Evolutionary conservation across 768 basidiomycete genomes (phyloP).

Genomic region (Termitomyces sp.): DNA sequence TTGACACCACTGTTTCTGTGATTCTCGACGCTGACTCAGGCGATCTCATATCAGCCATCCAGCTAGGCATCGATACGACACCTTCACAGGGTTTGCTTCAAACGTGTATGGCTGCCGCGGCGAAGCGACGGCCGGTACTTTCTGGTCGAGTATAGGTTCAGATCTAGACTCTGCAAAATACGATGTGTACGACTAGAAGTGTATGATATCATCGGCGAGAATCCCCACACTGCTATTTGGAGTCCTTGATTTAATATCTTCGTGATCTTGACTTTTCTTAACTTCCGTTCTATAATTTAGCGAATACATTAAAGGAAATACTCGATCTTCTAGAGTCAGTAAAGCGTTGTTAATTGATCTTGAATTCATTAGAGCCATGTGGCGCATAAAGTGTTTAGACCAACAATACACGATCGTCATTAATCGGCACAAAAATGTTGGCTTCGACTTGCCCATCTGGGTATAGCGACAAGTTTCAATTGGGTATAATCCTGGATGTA

Average conservation of each 20-base stretch:
- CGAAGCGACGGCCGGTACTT: conserved; percentile 18
- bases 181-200: conserved; percentile 6
- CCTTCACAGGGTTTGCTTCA: conserved; percentile 20
- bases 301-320: background rate
- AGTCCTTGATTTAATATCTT: background rate
- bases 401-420: background rate
- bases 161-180: background rate
- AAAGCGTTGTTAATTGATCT: background rate
- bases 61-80: conserved; percentile 44
- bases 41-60: conserved; percentile 48
- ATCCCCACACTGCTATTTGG: background rate
- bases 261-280: too few relatives aligned
- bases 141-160: background rate
- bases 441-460: background rate
- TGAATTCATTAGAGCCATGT: background rate
- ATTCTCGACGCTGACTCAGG: conserved; percentile 48
- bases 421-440: background rate
- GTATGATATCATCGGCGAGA: background rate
- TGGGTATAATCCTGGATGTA: conserved; percentile 1
- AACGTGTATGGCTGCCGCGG: conserved; percentile 25
- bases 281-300: background rate
- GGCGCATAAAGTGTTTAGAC: background rate
- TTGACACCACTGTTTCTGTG: conserved; percentile 68
- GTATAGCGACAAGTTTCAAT: background rate
- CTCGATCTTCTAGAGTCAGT: background rate